A percentile compares a stretch with the other conserved stretches of the same genome.
phyloP scores from a whole-genome alignment of 2,329 filamentous ascomycete species.

The Fusarium poae region DNA sequence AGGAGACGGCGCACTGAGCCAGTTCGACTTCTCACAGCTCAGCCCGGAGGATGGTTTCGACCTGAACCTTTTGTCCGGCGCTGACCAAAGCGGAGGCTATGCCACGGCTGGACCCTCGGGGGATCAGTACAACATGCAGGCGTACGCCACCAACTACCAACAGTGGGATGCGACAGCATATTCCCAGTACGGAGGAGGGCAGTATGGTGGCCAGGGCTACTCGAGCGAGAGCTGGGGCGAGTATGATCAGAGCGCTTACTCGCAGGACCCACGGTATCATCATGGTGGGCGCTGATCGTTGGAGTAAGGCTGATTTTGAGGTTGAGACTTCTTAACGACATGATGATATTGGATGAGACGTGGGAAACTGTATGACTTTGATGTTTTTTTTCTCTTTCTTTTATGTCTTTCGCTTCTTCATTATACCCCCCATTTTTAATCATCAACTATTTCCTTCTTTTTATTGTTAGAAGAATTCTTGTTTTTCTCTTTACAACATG shows the following conservation, averaged over 20 bases:
- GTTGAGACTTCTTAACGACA: constrained; percentile 28
- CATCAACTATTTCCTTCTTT: constrained; percentile 7
- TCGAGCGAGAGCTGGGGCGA: constrained; percentile 32
- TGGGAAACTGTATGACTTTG: constrained; percentile 35
- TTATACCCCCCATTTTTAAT: constrained; percentile 42
- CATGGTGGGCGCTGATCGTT: constrained; percentile 23
- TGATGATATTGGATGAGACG: constrained; percentile 27
- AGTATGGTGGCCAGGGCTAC: constrained; percentile 41
- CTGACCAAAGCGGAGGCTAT: constrained; percentile 44
- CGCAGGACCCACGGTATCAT: constrained; percentile 42
- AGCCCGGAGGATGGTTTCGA: constrained; percentile 52
- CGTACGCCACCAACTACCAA: constrained; percentile 29
- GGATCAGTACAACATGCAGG: constrained; percentile 38
- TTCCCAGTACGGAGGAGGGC: constrained; percentile 37
- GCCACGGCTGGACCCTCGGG: constrained; percentile 38
- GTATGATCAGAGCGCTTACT: constrained; percentile 43
- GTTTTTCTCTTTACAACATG: background rate
- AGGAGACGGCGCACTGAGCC: constrained; percentile 42
- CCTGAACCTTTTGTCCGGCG: constrained; percentile 43
- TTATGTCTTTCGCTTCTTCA: constrained; percentile 1
- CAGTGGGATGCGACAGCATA: constrained; percentile 37
- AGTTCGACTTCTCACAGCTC: constrained; percentile 50
- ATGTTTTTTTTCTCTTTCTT: constrained; percentile 2
- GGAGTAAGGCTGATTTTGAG: constrained; percentile 31
- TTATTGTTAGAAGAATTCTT: constrained; percentile 12